Evolutionary conservation across 371 early-diverging fungal genomes (phyloP), one percentile per base, ranked within the genome.

Genomic region (Lichtheimia ramosa): DNA sequence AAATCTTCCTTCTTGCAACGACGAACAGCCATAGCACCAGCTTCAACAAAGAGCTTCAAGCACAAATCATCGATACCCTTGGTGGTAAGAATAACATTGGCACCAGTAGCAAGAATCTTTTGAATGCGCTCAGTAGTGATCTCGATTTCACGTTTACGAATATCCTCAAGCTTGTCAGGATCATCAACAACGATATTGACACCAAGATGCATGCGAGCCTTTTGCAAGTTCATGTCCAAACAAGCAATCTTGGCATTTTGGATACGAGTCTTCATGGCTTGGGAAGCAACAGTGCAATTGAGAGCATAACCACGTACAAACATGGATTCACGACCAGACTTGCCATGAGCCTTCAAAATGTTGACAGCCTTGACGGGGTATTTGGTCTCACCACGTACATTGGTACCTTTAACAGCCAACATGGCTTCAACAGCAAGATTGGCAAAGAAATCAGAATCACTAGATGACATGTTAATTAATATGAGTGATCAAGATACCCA

Each of bases 61-160:
- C 98, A 99, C 70, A 97, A 79, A 70, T 99, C 99, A 79, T 99
- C 99, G 71, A 99, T 98, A 57, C 99, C 99, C 79, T 98, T 98
- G 49, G 99, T 99, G 27, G 98, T 98, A 59, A 99, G 77, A 51
- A 99, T 90, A 28, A 99, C 99, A 68, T 97, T 99, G 59, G 98
- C 99, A 23, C 99, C 99, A 3, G 98, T 87, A 18, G 82, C 94
- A 48, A 99, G 77, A 65, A 99, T 97, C 84, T 96, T 96, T 71
- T 96, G 82, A 62, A 97, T 94, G 48, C 97, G 89, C 70, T 98
- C 99, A 15, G 92, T 89, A 2, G 99, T 99, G 59, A 99, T 96
- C 58, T 95, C 97, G 58, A 92, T 76, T 66, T 99, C 99, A 63
- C 97, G 86, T 77, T 93, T 90, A 67, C 99, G 89, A 63, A 99